phyloP scores from a whole-genome alignment of 2,329 filamentous ascomycete species.

The Cylindrodendrum hubeiense region DNA sequence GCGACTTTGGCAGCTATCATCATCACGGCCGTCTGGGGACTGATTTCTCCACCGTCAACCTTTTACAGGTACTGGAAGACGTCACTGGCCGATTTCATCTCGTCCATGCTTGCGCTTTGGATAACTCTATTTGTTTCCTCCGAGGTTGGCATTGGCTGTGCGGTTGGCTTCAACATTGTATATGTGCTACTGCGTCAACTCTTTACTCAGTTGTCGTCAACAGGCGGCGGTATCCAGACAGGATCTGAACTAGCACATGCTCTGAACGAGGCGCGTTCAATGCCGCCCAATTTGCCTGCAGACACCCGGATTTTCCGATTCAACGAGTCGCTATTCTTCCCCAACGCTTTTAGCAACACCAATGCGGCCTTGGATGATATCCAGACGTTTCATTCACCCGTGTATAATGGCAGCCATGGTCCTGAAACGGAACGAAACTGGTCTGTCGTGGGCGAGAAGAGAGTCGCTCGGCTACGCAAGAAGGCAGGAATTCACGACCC shows the following conservation, averaged over 20 bases:
- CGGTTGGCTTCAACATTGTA: constrained; percentile 73
- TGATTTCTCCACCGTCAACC: constrained; percentile 68
- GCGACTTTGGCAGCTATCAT: constrained; percentile 75
- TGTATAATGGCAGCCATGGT: constrained; percentile 50
- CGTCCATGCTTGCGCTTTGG: constrained; percentile 74
- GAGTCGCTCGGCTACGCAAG: constrained; percentile 59
- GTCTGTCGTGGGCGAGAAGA: constrained; percentile 64
- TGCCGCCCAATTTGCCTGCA: constrained; percentile 50
- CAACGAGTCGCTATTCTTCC: constrained; percentile 70
- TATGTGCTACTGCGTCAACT: constrained; percentile 71
- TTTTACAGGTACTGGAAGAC: constrained; percentile 76
- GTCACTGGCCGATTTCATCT: constrained; percentile 73
- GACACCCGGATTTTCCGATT: constrained; percentile 70
- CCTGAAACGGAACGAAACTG: constrained; percentile 59
- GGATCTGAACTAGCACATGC: constrained; percentile 40
- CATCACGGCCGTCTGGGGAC: constrained; percentile 73
- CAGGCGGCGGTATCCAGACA: constrained; percentile 45
- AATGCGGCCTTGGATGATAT: constrained; percentile 62
- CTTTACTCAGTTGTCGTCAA: constrained; percentile 58
- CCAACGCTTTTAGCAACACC: constrained; percentile 68
- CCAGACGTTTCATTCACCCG: constrained; percentile 56
- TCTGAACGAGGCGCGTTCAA: constrained; percentile 28
- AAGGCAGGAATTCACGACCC: constrained; percentile 49
- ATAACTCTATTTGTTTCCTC: constrained; percentile 72
- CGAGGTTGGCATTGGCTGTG: constrained; percentile 69